Evolutionary conservation across 306 rosid genomes (phyloP).

Genomic region (Castanea crenata): DNA sequence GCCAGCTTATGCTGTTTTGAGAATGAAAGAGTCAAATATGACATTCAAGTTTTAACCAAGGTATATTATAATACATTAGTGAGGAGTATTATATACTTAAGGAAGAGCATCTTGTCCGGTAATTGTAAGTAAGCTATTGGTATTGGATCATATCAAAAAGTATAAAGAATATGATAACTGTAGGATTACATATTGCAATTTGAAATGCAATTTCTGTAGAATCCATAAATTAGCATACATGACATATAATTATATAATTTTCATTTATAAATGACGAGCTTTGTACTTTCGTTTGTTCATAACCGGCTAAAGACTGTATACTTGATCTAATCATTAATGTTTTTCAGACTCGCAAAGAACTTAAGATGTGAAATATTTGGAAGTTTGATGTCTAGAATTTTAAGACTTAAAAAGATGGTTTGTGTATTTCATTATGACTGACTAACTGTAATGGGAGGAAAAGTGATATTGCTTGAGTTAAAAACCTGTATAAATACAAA

Average conservation of each 20-base stretch:
- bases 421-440: no score
- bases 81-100: no score
- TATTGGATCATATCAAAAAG: neutral
- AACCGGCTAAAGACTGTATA: neutral
- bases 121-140: neutral
- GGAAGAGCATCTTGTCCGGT: neutral
- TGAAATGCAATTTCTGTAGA: neutral
- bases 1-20: conserved; percentile 16
- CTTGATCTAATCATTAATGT: neutral
- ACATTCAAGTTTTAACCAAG: neutral
- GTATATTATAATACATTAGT: no score
- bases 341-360: neutral
- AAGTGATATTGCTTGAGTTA: no score
- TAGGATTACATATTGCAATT: neutral
- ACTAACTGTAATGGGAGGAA: no score
- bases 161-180: neutral
- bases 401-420: no score
- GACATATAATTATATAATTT: neutral
- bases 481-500: no score
- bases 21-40: neutral
- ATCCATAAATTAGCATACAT: neutral
- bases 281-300: neutral
- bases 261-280: neutral
- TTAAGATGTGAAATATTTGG: neutral
- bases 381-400: no score